phyloP scores from a whole-genome alignment of 2,329 filamentous ascomycete genomes.

The Berkeleyomyces rouxiae region DNA sequence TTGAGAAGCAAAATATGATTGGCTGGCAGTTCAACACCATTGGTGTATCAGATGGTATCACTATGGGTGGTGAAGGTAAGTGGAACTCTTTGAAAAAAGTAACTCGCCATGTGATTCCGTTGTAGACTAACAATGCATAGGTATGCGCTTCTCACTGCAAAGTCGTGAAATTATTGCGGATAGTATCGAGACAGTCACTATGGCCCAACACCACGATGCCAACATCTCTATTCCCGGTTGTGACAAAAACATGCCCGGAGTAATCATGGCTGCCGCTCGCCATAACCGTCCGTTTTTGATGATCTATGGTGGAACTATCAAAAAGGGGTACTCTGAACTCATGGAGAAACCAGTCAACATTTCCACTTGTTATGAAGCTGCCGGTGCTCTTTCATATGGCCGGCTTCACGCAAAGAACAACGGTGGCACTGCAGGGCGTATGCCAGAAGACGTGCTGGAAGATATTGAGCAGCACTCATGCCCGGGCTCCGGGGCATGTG shows the following conservation, averaged over 20 bases:
- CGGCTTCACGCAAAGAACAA: conserved; percentile 53
- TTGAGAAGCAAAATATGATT: conserved; percentile 72
- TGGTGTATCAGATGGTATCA: conserved; percentile 78
- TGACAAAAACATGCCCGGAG: conserved; percentile 96
- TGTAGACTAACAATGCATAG: conserved; percentile 25
- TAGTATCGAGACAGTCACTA: conserved; percentile 83
- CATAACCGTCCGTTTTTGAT: conserved; percentile 88
- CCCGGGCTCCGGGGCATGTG: conserved; percentile 47
- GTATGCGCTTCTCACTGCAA: conserved; percentile 88
- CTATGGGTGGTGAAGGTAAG: conserved; percentile 80
- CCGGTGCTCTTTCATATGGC: conserved; percentile 67
- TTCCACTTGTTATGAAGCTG: conserved; percentile 72
- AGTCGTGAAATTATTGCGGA: conserved; percentile 86
- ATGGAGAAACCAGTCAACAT: conserved; percentile 73
- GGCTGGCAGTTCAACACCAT: conserved; percentile 92
- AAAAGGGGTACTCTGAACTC: conserved; percentile 65
- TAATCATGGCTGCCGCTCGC: conserved; percentile 75
- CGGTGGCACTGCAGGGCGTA: conserved; percentile 45
- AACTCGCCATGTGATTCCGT: neutral
- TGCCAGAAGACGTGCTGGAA: conserved; percentile 60
- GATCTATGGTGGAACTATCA: conserved; percentile 88
- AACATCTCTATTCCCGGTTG: conserved; percentile 88
- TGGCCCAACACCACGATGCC: conserved; percentile 81
- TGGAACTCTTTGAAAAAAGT: neutral
- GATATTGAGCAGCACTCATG: conserved; percentile 72